A percentile compares a stretch with the other conserved stretches of the same genome.
These are phyloP conservation scores for Fraxinus paxiana DNA, from an alignment of 305 asterid genomes.

Conservation along the genomic window DNA sequence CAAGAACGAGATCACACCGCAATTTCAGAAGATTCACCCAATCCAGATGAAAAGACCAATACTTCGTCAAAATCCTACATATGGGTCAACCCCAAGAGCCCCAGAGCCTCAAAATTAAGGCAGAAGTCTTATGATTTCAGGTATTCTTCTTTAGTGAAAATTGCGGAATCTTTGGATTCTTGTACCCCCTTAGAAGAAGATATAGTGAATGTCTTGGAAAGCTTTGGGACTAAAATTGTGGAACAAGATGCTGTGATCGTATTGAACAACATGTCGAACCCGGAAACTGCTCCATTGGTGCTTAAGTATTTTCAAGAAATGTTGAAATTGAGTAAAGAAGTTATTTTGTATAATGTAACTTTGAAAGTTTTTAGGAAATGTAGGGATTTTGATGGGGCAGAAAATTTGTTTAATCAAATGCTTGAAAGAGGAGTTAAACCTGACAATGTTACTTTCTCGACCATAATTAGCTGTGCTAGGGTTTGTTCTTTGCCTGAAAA, in stretches of 20 bases:
- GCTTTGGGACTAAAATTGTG: conserved; percentile 35
- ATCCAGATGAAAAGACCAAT: conserved; percentile 26
- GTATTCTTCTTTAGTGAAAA: conserved; percentile 51
- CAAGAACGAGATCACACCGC: conserved; percentile 36
- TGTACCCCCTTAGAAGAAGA: conserved; percentile 46
- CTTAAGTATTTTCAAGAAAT: conserved; percentile 51
- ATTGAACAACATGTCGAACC: conserved; percentile 68
- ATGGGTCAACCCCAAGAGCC: conserved; percentile 86
- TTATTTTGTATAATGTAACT: conserved; percentile 72
- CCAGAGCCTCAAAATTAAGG: conserved; percentile 53
- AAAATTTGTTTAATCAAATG: conserved; percentile 60
- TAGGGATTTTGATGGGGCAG: conserved; percentile 56
- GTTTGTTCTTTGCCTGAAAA: conserved; percentile 60
- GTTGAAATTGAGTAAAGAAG: conserved; percentile 32
- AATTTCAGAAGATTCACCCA: conserved; percentile 26
- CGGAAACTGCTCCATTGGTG: conserved; percentile 44
- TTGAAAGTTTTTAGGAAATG: conserved; percentile 57
- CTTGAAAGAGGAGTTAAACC: conserved; percentile 68
- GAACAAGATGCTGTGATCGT: conserved; percentile 72
- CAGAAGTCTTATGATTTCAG: conserved; percentile 50
- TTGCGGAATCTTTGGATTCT: conserved; percentile 55
- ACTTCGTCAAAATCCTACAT: conserved; percentile 43
- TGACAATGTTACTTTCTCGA: conserved; percentile 77
- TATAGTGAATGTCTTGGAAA: conserved; percentile 30
- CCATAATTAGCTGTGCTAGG: conserved; percentile 84